These are phyloP conservation scores for Penicillium palitans DNA, from an alignment of 2,329 filamentous ascomycete genomes.

Conservation along the genomic window DNA sequence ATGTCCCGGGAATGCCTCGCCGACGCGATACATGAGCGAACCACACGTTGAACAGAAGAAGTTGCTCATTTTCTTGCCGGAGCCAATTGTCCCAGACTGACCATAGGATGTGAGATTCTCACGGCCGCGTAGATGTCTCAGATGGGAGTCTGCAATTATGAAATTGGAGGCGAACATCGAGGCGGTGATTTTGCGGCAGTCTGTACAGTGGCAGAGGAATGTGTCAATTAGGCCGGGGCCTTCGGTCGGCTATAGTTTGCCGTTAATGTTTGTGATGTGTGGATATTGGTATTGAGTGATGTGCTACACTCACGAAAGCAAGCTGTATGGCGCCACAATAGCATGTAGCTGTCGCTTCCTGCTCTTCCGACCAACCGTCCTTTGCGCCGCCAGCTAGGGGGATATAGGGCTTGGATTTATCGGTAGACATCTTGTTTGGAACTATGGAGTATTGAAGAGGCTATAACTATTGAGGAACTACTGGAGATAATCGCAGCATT, in stretches of 20 bases:
- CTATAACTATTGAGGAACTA: not conserved
- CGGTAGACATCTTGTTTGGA: not conserved
- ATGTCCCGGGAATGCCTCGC: constrained; percentile 46
- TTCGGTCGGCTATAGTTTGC: constrained; percentile 12
- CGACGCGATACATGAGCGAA: constrained; percentile 59
- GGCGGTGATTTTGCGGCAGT: constrained; percentile 64
- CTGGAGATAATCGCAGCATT: not conserved
- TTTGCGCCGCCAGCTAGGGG: constrained; percentile 14
- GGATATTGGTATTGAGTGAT: not conserved
- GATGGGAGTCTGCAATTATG: constrained; percentile 46
- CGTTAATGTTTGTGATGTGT: not conserved
- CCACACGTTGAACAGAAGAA: constrained; percentile 63
- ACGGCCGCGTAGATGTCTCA: constrained; percentile 54
- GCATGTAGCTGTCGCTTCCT: constrained; percentile 18
- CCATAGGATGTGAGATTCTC: constrained; percentile 51
- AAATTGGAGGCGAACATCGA: constrained; percentile 65
- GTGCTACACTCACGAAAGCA: constrained; percentile 9
- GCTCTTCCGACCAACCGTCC: constrained; percentile 13
- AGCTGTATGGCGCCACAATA: constrained; percentile 19
- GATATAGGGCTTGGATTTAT: constrained; percentile 12
- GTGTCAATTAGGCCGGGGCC: constrained; percentile 41
- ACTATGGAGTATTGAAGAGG: not conserved
- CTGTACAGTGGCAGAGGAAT: constrained; percentile 62
- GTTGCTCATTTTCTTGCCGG: constrained; percentile 58
- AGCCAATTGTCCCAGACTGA: constrained; percentile 51